phyloP scores from a whole-genome alignment of 345 rosid genomes.

The Nasturtium officinale region DNA sequence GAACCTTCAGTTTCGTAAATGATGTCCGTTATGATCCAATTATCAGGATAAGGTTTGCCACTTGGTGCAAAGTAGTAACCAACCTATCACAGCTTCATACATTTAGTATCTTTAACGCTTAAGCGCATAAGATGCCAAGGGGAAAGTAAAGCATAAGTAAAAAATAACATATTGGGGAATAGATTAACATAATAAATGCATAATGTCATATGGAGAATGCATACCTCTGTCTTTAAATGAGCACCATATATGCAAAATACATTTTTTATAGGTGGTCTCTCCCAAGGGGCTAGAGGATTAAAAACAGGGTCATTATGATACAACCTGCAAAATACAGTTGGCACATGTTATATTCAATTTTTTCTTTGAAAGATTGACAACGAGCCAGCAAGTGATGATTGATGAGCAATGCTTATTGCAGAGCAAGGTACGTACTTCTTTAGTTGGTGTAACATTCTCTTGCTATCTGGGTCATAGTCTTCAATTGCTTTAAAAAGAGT shows the following conservation, averaged over 20 bases:
- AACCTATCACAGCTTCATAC: conserved; percentile 59
- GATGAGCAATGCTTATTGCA: conserved; percentile 7
- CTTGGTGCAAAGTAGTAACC: conserved; percentile 97
- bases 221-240: conserved; percentile 91
- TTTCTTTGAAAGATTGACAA: background rate
- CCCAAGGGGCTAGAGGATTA: conserved; percentile 98
- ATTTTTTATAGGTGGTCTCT: conserved; percentile 95
- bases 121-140: conserved; percentile 13
- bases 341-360: background rate
- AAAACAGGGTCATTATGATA: conserved; percentile 85
- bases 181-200: conserved; percentile 18
- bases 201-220: conserved; percentile 19
- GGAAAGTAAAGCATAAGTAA: background rate
- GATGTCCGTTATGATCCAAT: conserved; percentile 95
- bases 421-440: conserved; percentile 56
- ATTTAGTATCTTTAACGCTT: conserved; percentile 29
- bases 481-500: conserved; percentile 93
- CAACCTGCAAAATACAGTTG: conserved; percentile 59
- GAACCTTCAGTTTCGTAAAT: conserved; percentile 91
- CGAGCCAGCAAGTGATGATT: conserved; percentile 12
- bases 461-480: conserved; percentile 94
- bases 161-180: conserved; percentile 7
- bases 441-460: conserved; percentile 75
- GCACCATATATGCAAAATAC: conserved; percentile 93
- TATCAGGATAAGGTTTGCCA: conserved; percentile 99